A percentile compares a stretch with the other conserved stretches of the same genome.
These are phyloP conservation scores for Malassezia psittaci DNA, from an alignment of 1,284 basidiomycete genomes.

Conservation along the genomic window DNA sequence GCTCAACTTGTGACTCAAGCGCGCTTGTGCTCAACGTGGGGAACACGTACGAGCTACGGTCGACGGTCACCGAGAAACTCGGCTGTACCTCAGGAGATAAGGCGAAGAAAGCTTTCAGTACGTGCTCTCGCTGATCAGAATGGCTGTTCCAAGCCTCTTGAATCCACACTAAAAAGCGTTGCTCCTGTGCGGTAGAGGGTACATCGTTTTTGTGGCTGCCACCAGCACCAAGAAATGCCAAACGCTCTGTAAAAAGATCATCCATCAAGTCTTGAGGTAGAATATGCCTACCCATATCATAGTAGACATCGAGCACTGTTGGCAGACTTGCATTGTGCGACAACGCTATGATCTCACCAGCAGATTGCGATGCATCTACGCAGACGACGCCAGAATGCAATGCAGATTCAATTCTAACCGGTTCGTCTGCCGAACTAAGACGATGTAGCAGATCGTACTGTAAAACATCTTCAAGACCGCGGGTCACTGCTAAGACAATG, in stretches of 20 bases:
- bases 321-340: constrained; percentile 5
- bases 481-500: constrained; percentile 15
- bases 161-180: constrained; percentile 20
- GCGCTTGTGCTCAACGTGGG: constrained; percentile 31
- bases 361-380: background rate
- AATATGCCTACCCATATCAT: background rate
- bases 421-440: background rate
- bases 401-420: constrained; percentile 15
- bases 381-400: constrained; percentile 27
- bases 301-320: constrained; percentile 1
- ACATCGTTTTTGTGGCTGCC: constrained; percentile 13
- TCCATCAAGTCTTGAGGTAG: constrained; percentile 4
- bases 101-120: constrained; percentile 5
- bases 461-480: constrained; percentile 38
- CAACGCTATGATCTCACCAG: background rate
- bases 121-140: constrained; percentile 13
- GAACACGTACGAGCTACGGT: constrained; percentile 37
- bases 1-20: constrained; percentile 25
- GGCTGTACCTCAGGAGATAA: background rate
- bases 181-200: constrained; percentile 20
- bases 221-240: constrained; percentile 9
- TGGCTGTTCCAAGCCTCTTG: constrained; percentile 21
- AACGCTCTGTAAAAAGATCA: constrained; percentile 2
- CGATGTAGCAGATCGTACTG: constrained; percentile 30
- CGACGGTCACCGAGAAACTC: constrained; percentile 25